phyloP scores from a whole-genome alignment of 805 yeast genomes.

The Cyberlindnera galapagoensis region DNA sequence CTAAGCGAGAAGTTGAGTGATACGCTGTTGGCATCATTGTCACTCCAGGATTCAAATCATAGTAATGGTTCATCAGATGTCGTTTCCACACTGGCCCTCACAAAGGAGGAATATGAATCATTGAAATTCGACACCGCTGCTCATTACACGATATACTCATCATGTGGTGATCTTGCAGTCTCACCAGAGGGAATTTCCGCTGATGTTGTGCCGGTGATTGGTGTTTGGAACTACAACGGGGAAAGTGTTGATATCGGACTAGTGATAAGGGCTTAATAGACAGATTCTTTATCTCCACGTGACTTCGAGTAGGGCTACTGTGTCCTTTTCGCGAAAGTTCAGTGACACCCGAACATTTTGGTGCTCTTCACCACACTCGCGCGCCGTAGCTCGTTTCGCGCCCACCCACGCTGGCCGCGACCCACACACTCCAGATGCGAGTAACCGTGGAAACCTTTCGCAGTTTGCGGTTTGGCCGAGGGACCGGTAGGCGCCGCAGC shows the following conservation, averaged over 20 bases:
- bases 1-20: conserved; percentile 6
- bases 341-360: too few species aligned
- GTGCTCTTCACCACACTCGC: too few species aligned
- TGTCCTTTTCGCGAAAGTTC: too few species aligned
- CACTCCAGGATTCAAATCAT: conserved; percentile 5
- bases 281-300: neutral
- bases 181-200: conserved; percentile 5
- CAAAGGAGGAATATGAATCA: conserved; percentile 9
- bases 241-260: conserved; percentile 18
- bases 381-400: too few species aligned
- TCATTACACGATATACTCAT: conserved; percentile 22
- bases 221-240: conserved; percentile 25
- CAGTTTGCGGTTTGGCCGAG: too few species aligned
- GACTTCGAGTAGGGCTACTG: conserved; percentile 4
- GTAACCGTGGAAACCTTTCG: too few species aligned
- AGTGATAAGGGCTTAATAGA: conserved; percentile 14
- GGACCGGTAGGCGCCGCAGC: too few species aligned
- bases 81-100: conserved; percentile 17
- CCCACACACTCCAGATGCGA: too few species aligned
- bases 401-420: too few species aligned
- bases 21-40: conserved; percentile 1
- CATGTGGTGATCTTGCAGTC: conserved; percentile 9
- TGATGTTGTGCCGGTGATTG: conserved; percentile 25
- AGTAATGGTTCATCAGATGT: conserved; percentile 13
- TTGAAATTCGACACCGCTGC: conserved; percentile 5